Evolutionary conservation across 331 rosid genomes (phyloP).

Genomic region (Cydonia oblonga): DNA sequence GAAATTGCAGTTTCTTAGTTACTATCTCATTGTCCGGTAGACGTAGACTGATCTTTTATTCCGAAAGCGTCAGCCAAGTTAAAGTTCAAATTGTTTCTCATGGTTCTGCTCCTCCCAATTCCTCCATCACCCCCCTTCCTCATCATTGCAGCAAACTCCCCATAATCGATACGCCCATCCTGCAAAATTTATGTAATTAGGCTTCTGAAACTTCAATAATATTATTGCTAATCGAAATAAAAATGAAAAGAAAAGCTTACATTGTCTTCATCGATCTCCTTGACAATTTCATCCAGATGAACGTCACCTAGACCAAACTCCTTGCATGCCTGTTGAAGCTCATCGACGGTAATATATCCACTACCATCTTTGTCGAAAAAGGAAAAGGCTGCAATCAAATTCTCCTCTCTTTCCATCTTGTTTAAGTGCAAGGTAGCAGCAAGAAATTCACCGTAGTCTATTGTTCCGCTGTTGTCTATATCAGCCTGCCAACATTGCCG

Average conservation of each 20-base stretch:
- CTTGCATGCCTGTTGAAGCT: conserved; percentile 69
- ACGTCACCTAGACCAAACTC: conserved; percentile 77
- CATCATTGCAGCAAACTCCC: conserved; percentile 84
- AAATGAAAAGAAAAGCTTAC: conserved; percentile 22
- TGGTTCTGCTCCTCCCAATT: conserved; percentile 51
- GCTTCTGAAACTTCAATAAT: not conserved
- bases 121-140: conserved; percentile 51
- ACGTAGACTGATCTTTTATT: conserved; percentile 13
- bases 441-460: conserved; percentile 88
- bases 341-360: conserved; percentile 82
- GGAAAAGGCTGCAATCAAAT: conserved; percentile 68
- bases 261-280: conserved; percentile 69
- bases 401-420: conserved; percentile 89
- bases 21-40: conserved; percentile 20
- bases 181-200: not conserved
- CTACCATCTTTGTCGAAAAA: conserved; percentile 82
- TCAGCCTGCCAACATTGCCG: conserved; percentile 56
- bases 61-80: conserved; percentile 69
- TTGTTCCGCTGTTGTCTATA: conserved; percentile 74
- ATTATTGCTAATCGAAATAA: not conserved
- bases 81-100: conserved; percentile 60
- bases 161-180: conserved; percentile 83
- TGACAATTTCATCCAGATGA: conserved; percentile 56
- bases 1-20: conserved; percentile 3
- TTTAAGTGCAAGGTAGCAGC: conserved; percentile 88